phyloP scores from a whole-genome alignment of 1,284 basidiomycete genomes.

The Vanrija sp. region DNA sequence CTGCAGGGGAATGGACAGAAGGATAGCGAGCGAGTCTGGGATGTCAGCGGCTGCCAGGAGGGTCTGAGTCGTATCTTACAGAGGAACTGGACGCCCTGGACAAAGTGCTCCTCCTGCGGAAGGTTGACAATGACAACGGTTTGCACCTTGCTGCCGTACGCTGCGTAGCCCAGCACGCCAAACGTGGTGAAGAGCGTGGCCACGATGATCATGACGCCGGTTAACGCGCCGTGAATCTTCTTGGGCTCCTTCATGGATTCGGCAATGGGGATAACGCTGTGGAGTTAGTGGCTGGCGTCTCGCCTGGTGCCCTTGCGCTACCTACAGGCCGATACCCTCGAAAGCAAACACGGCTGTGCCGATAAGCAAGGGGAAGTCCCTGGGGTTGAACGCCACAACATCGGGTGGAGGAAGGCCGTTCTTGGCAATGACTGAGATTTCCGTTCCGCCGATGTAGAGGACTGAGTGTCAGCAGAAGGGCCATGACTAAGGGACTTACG shows the following conservation, averaged over 20 bases:
- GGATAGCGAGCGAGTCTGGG: constrained; percentile 72
- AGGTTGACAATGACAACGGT: constrained; percentile 95
- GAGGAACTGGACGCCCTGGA: constrained; percentile 79
- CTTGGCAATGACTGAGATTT: constrained; percentile 62
- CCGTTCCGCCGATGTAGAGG: constrained; percentile 78
- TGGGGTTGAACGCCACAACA: constrained; percentile 80
- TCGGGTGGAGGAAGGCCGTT: constrained; percentile 65
- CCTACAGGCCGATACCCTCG: constrained; percentile 90
- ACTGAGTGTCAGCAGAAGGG: constrained; percentile 46
- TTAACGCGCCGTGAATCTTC: constrained; percentile 83
- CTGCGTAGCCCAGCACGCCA: constrained; percentile 82
- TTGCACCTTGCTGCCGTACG: constrained; percentile 83
- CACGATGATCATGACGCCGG: constrained; percentile 74
- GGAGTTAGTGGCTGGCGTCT: constrained; percentile 3
- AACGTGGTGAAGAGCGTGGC: constrained; percentile 80
- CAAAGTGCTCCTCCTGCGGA: constrained; percentile 76
- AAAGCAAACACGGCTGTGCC: constrained; percentile 98
- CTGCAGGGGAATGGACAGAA: constrained; percentile 89
- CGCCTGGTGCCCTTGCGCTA: constrained; percentile 6
- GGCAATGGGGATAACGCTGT: constrained; percentile 82
- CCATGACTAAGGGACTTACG: constrained; percentile 38
- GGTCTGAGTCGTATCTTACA: constrained; percentile 50
- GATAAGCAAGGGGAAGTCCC: constrained; percentile 85
- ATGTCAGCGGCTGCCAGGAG: background rate
- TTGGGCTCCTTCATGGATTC: constrained; percentile 91